Conservation (phyloP, 1,139 yeast genomes). For the Geotrichum aggregatum region DNA sequence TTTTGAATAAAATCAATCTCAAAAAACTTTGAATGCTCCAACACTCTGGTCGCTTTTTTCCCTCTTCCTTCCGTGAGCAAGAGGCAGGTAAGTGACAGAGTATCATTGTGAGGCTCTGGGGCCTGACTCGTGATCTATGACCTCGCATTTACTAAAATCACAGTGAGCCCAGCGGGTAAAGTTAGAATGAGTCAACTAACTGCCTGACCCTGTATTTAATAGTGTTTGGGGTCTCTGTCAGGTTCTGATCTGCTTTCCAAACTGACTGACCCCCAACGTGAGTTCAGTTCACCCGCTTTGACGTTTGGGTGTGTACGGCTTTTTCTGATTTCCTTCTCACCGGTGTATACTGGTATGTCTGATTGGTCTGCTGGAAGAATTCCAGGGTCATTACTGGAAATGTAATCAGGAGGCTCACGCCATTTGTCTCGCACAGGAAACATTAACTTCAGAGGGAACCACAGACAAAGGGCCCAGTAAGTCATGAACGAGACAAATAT, state of each 20-base stretch:
- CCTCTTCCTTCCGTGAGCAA: too few relatives aligned
- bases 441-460: neutral
- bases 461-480: slow-evolving; percentile 7
- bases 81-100: too few relatives aligned
- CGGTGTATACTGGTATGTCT: neutral
- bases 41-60: too few relatives aligned
- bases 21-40: too few relatives aligned
- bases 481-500: slow-evolving; percentile 21
- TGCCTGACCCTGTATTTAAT: too few relatives aligned
- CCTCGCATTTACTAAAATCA: too few relatives aligned
- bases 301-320: too few relatives aligned
- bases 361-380: neutral
- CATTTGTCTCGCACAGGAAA: slow-evolving; percentile 2
- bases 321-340: neutral
- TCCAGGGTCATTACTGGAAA: neutral
- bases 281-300: neutral
- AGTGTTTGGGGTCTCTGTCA: neutral
- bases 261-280: neutral
- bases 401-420: slow-evolving; percentile 9
- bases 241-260: neutral
- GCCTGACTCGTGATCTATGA: too few relatives aligned
- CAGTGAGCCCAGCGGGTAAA: too few relatives aligned
- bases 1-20: too few relatives aligned
- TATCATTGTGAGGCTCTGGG: too few relatives aligned
- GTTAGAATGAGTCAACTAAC: too few relatives aligned